Base-by-base conservation (phyloP, 257 asterid species). In the Linderniella brevidens region DNA sequence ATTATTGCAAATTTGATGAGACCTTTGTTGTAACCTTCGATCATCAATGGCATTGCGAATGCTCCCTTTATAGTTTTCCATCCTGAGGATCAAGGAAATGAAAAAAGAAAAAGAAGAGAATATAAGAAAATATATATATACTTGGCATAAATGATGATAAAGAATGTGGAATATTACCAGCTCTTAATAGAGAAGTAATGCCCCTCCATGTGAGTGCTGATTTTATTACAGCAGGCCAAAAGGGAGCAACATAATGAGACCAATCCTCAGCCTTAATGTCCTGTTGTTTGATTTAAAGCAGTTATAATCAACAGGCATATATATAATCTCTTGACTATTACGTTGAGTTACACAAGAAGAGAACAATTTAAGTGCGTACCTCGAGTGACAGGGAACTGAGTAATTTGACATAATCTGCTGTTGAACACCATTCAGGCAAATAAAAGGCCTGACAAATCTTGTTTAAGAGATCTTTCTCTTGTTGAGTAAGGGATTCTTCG, bases 1-100 rank as follows among this genome's bases (percentile, higher is more conserved):
- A 88, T 78, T 48, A 88, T 74, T 44, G 93, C 66, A 52, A 88
- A 88, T 63, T 84, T 84, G 64, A 88, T 84, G 11, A 80, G 52
- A 37, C 92, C 96, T 68, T 74, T 88, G 60, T 73, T 72, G 52
- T 80, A 90, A 57, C 98, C 98, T 66, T 81, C 50, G 46, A 84
- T 75, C 98, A 85, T 90, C 78, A 75, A 50, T 19, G 93, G 96
- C 96, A 90, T 90, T 43, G 68, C 98, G 8, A 81, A 13, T 1
- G 98, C 98, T 42, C 94, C 96, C 64, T 71, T 84, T 58, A 85
- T 81, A 1, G 96, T 76, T 67, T 90, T 90, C 98, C 96, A 90
- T 43, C 98, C 98, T 90, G 64, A 25, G 32, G 32, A n/a, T n/a
- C n/a, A n/a, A 25, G 32, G 32, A 25, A 25, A 17, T 41, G 37